phyloP scores from a whole-genome alignment of 1,139 yeast species.

The Scheffersomyces lignicola region DNA sequence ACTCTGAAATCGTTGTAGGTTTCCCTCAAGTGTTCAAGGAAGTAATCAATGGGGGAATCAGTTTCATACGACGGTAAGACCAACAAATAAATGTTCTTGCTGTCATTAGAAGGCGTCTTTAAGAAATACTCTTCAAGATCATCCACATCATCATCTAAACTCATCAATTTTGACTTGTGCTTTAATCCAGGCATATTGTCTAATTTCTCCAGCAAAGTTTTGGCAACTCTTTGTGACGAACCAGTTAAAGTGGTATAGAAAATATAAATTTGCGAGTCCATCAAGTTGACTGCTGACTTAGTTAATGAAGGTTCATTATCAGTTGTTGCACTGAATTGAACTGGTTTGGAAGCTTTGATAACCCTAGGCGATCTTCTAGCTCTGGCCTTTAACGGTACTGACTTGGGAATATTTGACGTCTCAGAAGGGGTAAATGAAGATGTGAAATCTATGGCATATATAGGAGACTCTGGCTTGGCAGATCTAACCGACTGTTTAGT shows the following conservation, averaged over 20 bases:
- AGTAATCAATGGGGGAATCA: constrained; percentile 88
- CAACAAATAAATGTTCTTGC: constrained; percentile 60
- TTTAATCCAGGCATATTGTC: constrained; percentile 29
- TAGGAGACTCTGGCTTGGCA: constrained; percentile 24
- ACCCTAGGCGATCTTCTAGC: constrained; percentile 39
- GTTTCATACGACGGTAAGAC: constrained; percentile 91
- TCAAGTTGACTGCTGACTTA: constrained; percentile 29
- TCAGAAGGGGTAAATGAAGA: constrained; percentile 32
- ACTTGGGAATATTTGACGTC: constrained; percentile 22
- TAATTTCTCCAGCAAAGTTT: constrained; percentile 40
- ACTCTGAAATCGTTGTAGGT: constrained; percentile 83
- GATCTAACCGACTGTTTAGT: constrained; percentile 9
- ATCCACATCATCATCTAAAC: constrained; percentile 78
- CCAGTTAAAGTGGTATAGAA: constrained; percentile 89
- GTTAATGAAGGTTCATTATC: constrained; percentile 29
- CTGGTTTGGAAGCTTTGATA: constrained; percentile 37
- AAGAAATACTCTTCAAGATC: constrained; percentile 84
- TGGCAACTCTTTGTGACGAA: constrained; percentile 71
- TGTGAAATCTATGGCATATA: constrained; percentile 47
- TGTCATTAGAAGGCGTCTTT: constrained; percentile 48
- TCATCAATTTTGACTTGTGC: constrained; percentile 54
- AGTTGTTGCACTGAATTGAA: constrained; percentile 8
- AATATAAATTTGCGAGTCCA: constrained; percentile 54
- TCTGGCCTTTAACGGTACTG: constrained; percentile 18
- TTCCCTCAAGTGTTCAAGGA: constrained; percentile 76